Conservation (phyloP, 2,329 filamentous ascomycete genomes). For the Penicillium freii region DNA sequence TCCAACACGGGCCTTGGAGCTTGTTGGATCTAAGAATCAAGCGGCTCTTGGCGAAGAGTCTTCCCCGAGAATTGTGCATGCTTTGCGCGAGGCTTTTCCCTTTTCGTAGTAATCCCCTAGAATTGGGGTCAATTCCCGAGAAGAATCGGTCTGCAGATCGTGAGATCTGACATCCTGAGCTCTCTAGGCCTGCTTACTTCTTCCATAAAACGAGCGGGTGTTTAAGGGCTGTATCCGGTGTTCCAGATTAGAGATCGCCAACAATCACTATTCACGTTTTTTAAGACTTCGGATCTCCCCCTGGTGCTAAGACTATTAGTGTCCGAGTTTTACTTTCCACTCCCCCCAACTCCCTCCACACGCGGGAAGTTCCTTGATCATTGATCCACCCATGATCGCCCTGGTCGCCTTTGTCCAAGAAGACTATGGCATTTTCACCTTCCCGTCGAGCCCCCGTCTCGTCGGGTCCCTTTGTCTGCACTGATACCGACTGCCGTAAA, state of each 20-base stretch:
- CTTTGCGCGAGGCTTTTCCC: not conserved
- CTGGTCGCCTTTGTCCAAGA: not conserved
- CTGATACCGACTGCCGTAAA: not conserved
- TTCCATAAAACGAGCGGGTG: not conserved
- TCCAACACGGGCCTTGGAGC: not conserved
- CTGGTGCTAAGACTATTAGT: not conserved
- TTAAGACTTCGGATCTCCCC: not conserved
- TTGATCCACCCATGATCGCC: not conserved
- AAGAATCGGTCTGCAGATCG: not conserved
- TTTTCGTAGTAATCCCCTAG: not conserved
- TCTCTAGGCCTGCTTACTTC: not conserved
- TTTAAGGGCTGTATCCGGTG: not conserved
- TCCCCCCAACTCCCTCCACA: not conserved
- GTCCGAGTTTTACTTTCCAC: not conserved
- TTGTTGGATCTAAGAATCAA: not conserved
- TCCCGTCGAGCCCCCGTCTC: not conserved
- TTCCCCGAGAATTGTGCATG: not conserved
- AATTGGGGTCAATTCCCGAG: not conserved
- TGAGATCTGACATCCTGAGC: not conserved
- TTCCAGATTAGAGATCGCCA: not conserved
- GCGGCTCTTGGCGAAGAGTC: not conserved
- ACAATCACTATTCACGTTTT: not conserved
- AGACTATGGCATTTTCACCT: not conserved
- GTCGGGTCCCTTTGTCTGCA: not conserved
- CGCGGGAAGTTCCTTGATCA: not conserved